Base-by-base conservation (phyloP, 305 asterid species). In the Rubia peregrina region DNA sequence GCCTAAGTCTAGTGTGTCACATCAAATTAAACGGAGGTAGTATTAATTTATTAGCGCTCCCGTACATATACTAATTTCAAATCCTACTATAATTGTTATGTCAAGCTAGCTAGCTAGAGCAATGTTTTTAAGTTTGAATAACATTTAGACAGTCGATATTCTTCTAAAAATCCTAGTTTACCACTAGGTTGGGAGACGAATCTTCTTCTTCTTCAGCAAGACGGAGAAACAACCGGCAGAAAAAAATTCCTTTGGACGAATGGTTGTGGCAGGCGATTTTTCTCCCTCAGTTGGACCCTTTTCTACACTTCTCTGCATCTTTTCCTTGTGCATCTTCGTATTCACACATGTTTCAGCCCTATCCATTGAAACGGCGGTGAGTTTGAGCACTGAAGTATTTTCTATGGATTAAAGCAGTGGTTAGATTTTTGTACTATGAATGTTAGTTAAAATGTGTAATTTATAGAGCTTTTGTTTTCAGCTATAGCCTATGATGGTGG, bases 291-390 rank as follows among this genome's bases (percentile, higher is more conserved):
- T 36, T 14, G 19, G 19, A 16, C 56, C n/a, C 16, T 49, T 26
- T 0, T 26, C 41, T 17, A 1, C 22, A 26, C 36, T 61, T 38
- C 41, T 61, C 66, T 24, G 66, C 42, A 61, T 12, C 40, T 61
- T 61, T 6, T 61, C 67, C 67, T 61, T 21, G n/a, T 61, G 42
- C 67, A 61, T 61, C 17, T 26, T 61, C 67, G 3, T 61, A 10
- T 17, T 9, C 21, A 17, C 67, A 26, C 42, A 26, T 8, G 26
- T 61, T 61, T 61, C 66, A 6, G 66, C 66, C 41, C 36, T 24
- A n/a, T 38, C 66, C 41, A 38, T 61, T 11, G 19, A 12, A 24
- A 38, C 21, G 42, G 9, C 42, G 7, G n/a, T 24, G 41, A 61
- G 21, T 30, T 13, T 61, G 42, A 38, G 42, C 38, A 24, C 9